Evolutionary conservation across 179 eudicot species (phyloP).

Genomic region (Gypsophila paniculata): DNA sequence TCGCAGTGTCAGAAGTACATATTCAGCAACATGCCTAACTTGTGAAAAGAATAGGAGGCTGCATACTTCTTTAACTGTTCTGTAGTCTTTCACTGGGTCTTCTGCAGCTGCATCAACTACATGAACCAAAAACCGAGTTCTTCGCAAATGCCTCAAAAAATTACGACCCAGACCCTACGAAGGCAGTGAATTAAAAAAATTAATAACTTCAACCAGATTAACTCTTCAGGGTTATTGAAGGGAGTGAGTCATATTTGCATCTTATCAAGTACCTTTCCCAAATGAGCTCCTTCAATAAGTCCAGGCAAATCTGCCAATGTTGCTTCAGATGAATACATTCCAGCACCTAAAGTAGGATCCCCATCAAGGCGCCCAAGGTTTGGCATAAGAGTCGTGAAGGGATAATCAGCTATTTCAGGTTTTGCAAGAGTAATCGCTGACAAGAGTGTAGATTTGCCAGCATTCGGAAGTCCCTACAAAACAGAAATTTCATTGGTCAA

Average conservation of each 20-base stretch:
- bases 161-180: conserved; percentile 94
- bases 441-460: conserved; percentile 50
- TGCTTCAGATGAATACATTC: conserved; percentile 77
- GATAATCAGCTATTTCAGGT: conserved; percentile 50
- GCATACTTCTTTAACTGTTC: conserved; percentile 83
- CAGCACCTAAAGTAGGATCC: conserved; percentile 69
- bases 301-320: conserved; percentile 98
- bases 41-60: not conserved
- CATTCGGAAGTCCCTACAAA: conserved; percentile 50
- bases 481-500: conserved; percentile 7
- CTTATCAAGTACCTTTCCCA: conserved; percentile 65
- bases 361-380: conserved; percentile 52
- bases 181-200: conserved; percentile 18
- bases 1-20: not conserved
- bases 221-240: not conserved
- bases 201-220: conserved; percentile 12
- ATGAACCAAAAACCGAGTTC: conserved; percentile 86
- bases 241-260: conserved; percentile 7
- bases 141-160: conserved; percentile 83
- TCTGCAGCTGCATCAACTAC: conserved; percentile 86
- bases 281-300: conserved; percentile 94
- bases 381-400: conserved; percentile 54
- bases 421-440: conserved; percentile 44
- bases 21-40: not conserved
- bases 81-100: conserved; percentile 78